These are phyloP conservation scores for Castanea crenata DNA, from an alignment of 306 rosid genomes.

Conservation along the genomic window DNA sequence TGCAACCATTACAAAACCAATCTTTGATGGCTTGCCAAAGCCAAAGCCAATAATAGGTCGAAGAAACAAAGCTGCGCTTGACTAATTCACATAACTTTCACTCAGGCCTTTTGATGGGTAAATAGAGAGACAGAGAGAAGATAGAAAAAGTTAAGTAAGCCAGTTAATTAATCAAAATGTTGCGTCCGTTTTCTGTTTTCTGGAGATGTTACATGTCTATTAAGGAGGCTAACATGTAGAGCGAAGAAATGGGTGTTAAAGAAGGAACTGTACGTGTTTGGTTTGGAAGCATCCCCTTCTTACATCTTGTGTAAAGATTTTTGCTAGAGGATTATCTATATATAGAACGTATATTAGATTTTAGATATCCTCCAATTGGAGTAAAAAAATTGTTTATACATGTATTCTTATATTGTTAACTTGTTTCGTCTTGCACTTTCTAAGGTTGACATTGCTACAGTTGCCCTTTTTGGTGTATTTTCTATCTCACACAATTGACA, in stretches of 20 bases:
- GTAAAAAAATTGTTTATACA: not conserved
- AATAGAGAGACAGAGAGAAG: slow-evolving; percentile 6
- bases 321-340: not conserved
- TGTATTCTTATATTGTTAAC: not conserved
- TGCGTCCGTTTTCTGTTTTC: not conserved
- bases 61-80: slow-evolving; percentile 83
- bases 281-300: not conserved
- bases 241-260: not conserved
- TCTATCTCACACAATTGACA: not conserved
- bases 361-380: not conserved
- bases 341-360: not conserved
- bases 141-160: not conserved
- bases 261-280: not conserved
- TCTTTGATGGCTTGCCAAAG: slow-evolving; percentile 82
- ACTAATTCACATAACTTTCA: slow-evolving; percentile 35
- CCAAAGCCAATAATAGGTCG: slow-evolving; percentile 65
- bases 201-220: not conserved
- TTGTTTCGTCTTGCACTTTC: not conserved
- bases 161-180: not conserved
- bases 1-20: slow-evolving; percentile 61
- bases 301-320: not conserved
- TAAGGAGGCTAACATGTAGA: not conserved
- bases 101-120: slow-evolving; percentile 30
- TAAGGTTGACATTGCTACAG: not conserved
- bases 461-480: not conserved